A percentile compares a stretch with the other conserved stretches of the same genome.
phyloP scores from a whole-genome alignment of 192 early-diverging fungal genomes.

The Podila clonocystis region DNA sequence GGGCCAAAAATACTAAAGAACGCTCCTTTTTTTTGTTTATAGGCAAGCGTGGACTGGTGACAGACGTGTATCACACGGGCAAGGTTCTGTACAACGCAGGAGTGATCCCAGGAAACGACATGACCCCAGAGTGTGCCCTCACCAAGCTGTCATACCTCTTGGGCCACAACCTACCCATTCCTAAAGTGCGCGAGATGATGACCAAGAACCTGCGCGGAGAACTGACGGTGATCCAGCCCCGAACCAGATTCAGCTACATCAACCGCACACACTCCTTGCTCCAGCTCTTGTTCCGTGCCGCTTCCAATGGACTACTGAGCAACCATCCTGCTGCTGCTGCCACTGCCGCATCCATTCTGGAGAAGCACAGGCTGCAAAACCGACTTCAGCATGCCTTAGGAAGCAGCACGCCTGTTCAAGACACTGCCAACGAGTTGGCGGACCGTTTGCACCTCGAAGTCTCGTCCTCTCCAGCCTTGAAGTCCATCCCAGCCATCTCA shows the following conservation, averaged over 20 bases:
- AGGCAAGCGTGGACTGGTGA: conserved; percentile 83
- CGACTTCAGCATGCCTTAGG: neutral
- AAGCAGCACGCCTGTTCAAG: neutral
- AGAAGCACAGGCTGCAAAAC: neutral
- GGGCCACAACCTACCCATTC: conserved; percentile 71
- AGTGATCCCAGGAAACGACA: conserved; percentile 91
- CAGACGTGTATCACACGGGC: conserved; percentile 91
- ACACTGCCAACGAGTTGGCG: neutral
- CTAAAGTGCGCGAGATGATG: conserved; percentile 82
- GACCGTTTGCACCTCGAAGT: neutral
- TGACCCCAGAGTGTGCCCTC: conserved; percentile 96
- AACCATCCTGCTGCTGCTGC: neutral
- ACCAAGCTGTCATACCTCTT: conserved; percentile 96
- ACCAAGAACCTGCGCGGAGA: conserved; percentile 92
- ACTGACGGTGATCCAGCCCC: conserved; percentile 75
- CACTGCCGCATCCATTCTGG: neutral
- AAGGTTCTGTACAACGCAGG: conserved; percentile 82
- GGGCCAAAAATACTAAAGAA: neutral
- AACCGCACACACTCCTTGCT: conserved; percentile 66
- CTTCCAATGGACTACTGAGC: conserved; percentile 23
- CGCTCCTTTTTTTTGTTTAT: neutral
- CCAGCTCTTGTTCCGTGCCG: conserved; percentile 55
- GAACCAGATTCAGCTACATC: conserved; percentile 74
- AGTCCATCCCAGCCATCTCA: neutral
- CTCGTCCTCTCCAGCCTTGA: neutral